Base-by-base conservation (phyloP, 2,329 filamentous ascomycete species). In the Penicillium hordei region DNA sequence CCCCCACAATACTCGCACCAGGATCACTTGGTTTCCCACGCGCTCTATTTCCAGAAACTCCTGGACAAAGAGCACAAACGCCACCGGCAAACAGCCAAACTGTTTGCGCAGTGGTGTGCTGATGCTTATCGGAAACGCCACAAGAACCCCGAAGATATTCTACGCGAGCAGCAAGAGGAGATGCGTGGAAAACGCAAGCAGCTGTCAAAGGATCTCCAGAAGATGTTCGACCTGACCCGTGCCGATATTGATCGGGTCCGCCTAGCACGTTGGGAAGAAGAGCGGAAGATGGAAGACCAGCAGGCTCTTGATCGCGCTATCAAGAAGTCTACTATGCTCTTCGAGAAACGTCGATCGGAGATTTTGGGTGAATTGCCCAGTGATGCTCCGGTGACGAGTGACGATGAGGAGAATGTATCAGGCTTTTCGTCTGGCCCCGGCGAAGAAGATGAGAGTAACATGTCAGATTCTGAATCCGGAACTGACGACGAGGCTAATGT, bases 11-110 rank as follows among this genome's bases (percentile, higher is more conserved):
- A 91, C 80, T 87, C 89, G n/a, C 92, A 95, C 65, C 84, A 86
- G 69, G 93, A 97, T 69, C 90, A 97, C 70, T 82, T 97, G 52
- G 81, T 89, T 45, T 87, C 88, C 46, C 93, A 96, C 60, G 88
- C 89, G 58, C 71, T 88, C 13, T 89, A 93, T 65, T 93, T 97
- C 66, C 86, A 90, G 48, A 89, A 87, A 67, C 81, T 97, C 36
- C 85, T 97, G 77, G 76, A 88, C 3, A 84, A 86, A 57, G 94
- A 99, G 72, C 89, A 92, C 65, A 85, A 85, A 61, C 83, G 87
- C 13, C 93, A 97, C 74, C 86, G 86, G 36, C 81, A 84, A n/a
- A 81, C 83, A 3, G 93, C 93, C 1, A 96, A 92, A 73, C 85
- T 86, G 52, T 75, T 95, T 52, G 93, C 93, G 1, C 86, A 76